Conservation (phyloP, 495 filamentous ascomycete species). For the Penicillium antarcticum region DNA sequence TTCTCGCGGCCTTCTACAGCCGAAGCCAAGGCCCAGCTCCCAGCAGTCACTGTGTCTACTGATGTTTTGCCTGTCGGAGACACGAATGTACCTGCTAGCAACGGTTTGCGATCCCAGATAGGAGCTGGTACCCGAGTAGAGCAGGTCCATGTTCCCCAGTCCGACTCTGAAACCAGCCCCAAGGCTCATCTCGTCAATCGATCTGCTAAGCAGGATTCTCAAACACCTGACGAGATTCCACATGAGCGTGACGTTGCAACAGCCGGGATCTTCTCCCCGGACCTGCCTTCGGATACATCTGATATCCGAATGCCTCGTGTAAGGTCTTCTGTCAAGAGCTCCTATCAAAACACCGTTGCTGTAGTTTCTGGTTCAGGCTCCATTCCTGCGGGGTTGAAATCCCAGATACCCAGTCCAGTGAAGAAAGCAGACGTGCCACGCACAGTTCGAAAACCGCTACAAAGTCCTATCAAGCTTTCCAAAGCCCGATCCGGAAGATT, state of each 20-base stretch:
- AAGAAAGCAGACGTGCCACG: background rate
- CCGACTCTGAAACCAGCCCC: background rate
- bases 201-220: too few species aligned
- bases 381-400: background rate
- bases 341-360: conserved; percentile 1
- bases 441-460: conserved; percentile 27
- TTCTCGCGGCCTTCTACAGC: background rate
- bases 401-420: background rate
- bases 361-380: background rate
- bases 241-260: too few species aligned
- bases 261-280: too few species aligned
- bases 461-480: conserved; percentile 42
- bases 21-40: background rate
- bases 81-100: background rate
- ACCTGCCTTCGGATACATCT: too few species aligned
- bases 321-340: background rate
- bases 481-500: conserved; percentile 25
- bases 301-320: too few species aligned
- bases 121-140: too few species aligned
- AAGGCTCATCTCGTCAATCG: background rate
- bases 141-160: background rate
- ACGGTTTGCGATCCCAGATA: background rate
- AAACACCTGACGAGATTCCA: too few species aligned
- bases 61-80: background rate
- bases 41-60: background rate